These are phyloP conservation scores for Discostella stelligera DNA, from an alignment of 352 stramenopile genomes.

Conservation along the genomic window DNA sequence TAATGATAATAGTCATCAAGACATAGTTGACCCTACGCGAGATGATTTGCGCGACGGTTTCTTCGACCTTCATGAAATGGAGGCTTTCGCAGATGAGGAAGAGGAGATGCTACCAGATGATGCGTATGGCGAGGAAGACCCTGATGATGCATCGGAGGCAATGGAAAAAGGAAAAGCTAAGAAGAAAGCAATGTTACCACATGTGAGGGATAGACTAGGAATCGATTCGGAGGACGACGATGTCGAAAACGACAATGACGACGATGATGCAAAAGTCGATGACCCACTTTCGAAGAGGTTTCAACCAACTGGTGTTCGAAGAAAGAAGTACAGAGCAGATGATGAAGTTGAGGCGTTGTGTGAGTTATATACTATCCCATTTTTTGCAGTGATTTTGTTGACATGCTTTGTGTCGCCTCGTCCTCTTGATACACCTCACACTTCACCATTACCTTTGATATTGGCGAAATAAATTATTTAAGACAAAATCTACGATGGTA, in stretches of 20 bases:
- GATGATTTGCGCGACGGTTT: constrained; percentile 80
- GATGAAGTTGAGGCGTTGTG: constrained; percentile 77
- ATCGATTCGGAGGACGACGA: constrained; percentile 44
- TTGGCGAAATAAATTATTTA: background rate
- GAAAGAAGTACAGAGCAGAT: constrained; percentile 75
- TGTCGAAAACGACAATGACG: constrained; percentile 29
- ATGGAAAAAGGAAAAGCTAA: constrained; percentile 52
- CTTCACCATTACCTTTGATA: background rate
- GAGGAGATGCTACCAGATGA: constrained; percentile 72
- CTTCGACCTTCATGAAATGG: constrained; percentile 83
- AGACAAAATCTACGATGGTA: constrained; percentile 29
- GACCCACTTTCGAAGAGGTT: constrained; percentile 28
- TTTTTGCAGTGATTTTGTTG: background rate
- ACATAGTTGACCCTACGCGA: constrained; percentile 60
- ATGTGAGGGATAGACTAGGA: constrained; percentile 38
- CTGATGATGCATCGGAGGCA: constrained; percentile 23
- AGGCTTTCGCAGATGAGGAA: constrained; percentile 79
- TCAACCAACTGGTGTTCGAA: constrained; percentile 32
- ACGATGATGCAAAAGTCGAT: constrained; percentile 28
- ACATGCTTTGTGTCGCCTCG: background rate
- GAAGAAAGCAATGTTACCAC: constrained; percentile 50
- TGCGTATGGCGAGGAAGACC: constrained; percentile 52
- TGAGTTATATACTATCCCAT: constrained; percentile 43
- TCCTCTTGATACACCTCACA: background rate
- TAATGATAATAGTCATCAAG: constrained; percentile 29